A percentile compares a stretch with the other conserved stretches of the same genome.
Conservation (phyloP, 768 basidiomycete species). For the Gelatoporia subvermispora region DNA sequence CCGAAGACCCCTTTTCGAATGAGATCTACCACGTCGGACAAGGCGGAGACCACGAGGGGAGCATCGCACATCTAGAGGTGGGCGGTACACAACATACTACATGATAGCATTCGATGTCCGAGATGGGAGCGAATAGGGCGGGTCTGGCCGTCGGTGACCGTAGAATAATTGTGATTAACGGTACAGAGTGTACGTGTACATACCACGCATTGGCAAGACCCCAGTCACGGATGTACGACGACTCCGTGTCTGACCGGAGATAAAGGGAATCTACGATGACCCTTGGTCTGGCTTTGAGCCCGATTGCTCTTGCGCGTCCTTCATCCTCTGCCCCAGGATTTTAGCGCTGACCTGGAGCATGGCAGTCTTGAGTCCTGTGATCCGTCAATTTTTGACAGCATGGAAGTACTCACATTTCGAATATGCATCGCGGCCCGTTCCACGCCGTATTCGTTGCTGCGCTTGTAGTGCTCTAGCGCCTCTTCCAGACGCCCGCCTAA, state of each 20-base stretch:
- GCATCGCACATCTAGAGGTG: too few relatives aligned
- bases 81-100: too few relatives aligned
- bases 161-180: too few relatives aligned
- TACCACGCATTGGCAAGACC: too few relatives aligned
- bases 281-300: conserved; percentile 10
- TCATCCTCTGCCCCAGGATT: conserved; percentile 61
- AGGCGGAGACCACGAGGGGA: too few relatives aligned
- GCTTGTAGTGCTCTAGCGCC: conserved; percentile 77
- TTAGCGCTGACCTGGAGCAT: conserved; percentile 68
- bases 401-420: conserved; percentile 55
- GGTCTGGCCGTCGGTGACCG: too few relatives aligned
- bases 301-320: conserved; percentile 34
- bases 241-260: neutral
- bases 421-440: conserved; percentile 81
- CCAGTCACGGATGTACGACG: too few relatives aligned
- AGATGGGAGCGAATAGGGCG: too few relatives aligned
- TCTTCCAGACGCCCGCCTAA: conserved; percentile 77
- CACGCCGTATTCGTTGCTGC: conserved; percentile 70
- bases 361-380: neutral
- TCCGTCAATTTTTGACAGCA: conserved; percentile 7
- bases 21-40: too few relatives aligned
- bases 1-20: too few relatives aligned
- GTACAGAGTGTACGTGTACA: too few relatives aligned
- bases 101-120: too few relatives aligned
- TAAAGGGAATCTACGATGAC: neutral